Evolutionary conservation across 1,284 basidiomycete genomes (phyloP), one percentile per base, ranked within the genome.

Genomic region (Ganoderma meredithae): DNA sequence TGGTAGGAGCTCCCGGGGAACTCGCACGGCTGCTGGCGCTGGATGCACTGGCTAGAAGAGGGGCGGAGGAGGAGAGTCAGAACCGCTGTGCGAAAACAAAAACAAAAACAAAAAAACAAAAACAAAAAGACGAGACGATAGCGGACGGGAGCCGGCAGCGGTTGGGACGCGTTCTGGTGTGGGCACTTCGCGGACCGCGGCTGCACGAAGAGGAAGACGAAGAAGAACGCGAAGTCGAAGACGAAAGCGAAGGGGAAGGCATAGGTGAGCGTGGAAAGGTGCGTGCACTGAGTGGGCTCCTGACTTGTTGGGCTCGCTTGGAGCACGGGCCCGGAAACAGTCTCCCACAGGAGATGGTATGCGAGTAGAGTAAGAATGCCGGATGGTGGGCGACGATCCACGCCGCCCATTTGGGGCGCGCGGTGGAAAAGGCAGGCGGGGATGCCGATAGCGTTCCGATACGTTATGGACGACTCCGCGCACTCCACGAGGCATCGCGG

Each of bases 11-110:
- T 15, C 19, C 60, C 60, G 49, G 66, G 69, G 63, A 68, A 72
- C 61, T 72, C 71, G 65, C 71, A 72, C 8, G 63, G 58, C 62
- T 72, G 71, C 25, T 47, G 53, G 43, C 71, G 69, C 55, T 69
- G 63, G 49, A 72, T 68, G 65, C 71, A 72, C 15, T 66, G 69
- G 49, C 71, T 72, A 58, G 27, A 60, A 43, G 47, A 36, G 3
- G 27, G 27, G 36, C 36, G 40, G 12, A 40, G 36, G 47, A 27
- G 25, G 19, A 15, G 49, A 25, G 44, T 49, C 58, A 60, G 64
- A 56, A 56, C 43, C 43, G 13, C 44, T 2, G 6, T 3, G 33
- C 44, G 33, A 31, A 13, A 27, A 7, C 27, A 3, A 31, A 31
- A 31, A 31, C 27, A 3, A 31, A 31, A 31, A 31, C 27, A 3